Evolutionary conservation across 495 filamentous ascomycete genomes (phyloP).

Genomic region (Neurospora sp.): DNA sequence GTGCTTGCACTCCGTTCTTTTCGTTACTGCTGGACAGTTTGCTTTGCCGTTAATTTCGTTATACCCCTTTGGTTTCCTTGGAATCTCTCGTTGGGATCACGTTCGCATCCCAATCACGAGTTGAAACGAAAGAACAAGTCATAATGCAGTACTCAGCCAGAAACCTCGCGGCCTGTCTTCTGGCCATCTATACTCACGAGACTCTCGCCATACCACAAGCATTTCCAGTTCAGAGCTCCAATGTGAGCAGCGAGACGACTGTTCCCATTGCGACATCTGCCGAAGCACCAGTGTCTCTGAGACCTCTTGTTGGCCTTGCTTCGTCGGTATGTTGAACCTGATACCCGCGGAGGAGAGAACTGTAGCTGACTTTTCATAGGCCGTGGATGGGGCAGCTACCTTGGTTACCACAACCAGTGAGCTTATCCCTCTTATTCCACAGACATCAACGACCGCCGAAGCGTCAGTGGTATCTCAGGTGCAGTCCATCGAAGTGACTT

Average conservation of each 20-base stretch:
- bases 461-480: neutral
- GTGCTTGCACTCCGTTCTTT: constrained; percentile 10
- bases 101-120: neutral
- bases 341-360: neutral
- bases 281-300: neutral
- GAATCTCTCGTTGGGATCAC: neutral
- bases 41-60: neutral
- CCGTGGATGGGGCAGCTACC: neutral
- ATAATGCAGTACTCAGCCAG: neutral
- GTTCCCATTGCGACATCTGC: neutral
- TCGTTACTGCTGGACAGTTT: constrained; percentile 24
- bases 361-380: neutral
- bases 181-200: neutral
- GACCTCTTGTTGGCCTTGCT: constrained; percentile 6
- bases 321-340: constrained; percentile 6
- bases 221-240: neutral
- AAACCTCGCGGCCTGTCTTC: neutral
- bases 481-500: neutral
- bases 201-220: neutral
- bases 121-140: neutral
- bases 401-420: neutral
- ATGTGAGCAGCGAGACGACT: neutral
- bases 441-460: neutral
- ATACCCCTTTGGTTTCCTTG: neutral
- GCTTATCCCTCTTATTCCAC: neutral